Percentiles rank a stretch among this genome's conserved stretches.
These are phyloP conservation scores for Daldinia loculata DNA, from an alignment of 495 filamentous ascomycete species.

Conservation along the genomic window DNA sequence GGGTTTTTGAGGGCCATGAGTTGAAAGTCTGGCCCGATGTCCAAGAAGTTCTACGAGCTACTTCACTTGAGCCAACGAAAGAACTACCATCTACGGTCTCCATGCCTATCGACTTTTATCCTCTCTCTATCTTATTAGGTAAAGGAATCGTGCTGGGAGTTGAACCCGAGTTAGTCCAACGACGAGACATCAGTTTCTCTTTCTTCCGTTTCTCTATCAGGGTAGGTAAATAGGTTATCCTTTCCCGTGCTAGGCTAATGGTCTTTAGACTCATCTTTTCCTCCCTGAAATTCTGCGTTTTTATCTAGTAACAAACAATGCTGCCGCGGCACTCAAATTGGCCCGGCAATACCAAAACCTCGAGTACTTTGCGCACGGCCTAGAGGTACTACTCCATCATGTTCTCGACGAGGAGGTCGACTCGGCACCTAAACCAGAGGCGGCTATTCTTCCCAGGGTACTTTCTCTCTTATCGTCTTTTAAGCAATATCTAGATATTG, in stretches of 20 bases:
- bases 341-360: slow-evolving; percentile 84
- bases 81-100: slow-evolving; percentile 72
- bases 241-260: slow-evolving; percentile 33
- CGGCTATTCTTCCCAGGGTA: slow-evolving; percentile 83
- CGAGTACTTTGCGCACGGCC: slow-evolving; percentile 88
- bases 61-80: slow-evolving; percentile 63
- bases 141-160: slow-evolving; percentile 91
- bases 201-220: slow-evolving; percentile 84
- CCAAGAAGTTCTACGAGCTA: slow-evolving; percentile 80
- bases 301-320: slow-evolving; percentile 74
- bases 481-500: slow-evolving; percentile 88
- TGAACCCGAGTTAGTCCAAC: slow-evolving; percentile 89
- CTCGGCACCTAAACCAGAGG: slow-evolving; percentile 67
- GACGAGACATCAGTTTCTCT: slow-evolving; percentile 87
- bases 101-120: slow-evolving; percentile 87
- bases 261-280: slow-evolving; percentile 80
- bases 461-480: slow-evolving; percentile 91
- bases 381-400: slow-evolving; percentile 92
- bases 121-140: slow-evolving; percentile 80
- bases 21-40: slow-evolving; percentile 89
- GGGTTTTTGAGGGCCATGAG: slow-evolving; percentile 88
- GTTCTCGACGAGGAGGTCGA: slow-evolving; percentile 97
- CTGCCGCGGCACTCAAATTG: slow-evolving; percentile 75
- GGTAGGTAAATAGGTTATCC: slow-evolving; percentile 56
- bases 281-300: slow-evolving; percentile 85